phyloP scores from a whole-genome alignment of 257 asterid genomes.

The Scutellaria galericulata region DNA sequence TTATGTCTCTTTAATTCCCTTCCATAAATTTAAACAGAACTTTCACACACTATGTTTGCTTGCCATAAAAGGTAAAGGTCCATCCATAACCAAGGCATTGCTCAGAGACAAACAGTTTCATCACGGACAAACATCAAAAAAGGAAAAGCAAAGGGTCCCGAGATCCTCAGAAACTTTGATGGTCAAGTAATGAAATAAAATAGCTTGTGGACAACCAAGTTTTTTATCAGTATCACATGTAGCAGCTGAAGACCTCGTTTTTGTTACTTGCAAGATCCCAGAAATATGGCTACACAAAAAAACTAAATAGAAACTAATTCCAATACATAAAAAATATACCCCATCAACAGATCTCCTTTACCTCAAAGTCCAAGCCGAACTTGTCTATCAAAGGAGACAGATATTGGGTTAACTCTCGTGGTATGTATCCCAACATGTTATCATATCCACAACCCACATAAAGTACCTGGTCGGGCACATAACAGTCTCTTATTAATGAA shows the following conservation, averaged over 20 bases:
- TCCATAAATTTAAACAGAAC: neutral
- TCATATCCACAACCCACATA: conserved; percentile 54
- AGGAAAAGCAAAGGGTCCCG: neutral
- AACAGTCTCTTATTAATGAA: conserved; percentile 13
- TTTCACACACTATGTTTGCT: too few species aligned
- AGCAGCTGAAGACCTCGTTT: conserved; percentile 24
- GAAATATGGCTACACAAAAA: neutral
- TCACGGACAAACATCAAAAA: conserved; percentile 15
- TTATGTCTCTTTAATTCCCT: neutral
- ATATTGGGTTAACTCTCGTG: conserved; percentile 75
- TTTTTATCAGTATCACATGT: conserved; percentile 1
- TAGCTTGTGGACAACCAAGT: conserved; percentile 1
- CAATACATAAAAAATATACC: neutral
- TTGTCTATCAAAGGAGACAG: conserved; percentile 81
- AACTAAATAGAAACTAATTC: conserved; percentile 11
- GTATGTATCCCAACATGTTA: conserved; percentile 76
- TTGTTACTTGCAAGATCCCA: conserved; percentile 6
- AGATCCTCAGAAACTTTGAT: conserved; percentile 13
- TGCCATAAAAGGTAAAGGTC: neutral
- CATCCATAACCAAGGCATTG: conserved; percentile 13
- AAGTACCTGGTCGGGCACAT: conserved; percentile 62
- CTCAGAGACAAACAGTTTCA: conserved; percentile 9
- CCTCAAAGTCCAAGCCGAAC: conserved; percentile 75
- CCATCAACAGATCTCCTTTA: conserved; percentile 33
- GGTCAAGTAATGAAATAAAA: neutral